Evolutionary conservation across 495 filamentous ascomycete genomes (phyloP).

Genomic region (Neurospora sp.): DNA sequence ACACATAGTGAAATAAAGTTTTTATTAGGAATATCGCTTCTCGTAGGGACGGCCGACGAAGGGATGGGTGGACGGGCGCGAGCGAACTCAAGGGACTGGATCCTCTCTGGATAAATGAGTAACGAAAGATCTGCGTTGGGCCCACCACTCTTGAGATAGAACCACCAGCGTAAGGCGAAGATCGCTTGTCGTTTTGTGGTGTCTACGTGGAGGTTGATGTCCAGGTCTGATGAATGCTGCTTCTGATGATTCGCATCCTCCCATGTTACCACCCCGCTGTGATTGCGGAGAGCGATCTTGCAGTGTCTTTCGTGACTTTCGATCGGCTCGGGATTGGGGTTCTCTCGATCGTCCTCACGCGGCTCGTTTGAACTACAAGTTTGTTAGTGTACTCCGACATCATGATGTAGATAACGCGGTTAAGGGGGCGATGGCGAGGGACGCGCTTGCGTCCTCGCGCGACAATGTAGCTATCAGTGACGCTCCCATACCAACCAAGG

Average conservation of each 20-base stretch:
- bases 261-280: not conserved
- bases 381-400: not conserved
- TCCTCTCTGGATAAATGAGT: too few species aligned
- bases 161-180: too few species aligned
- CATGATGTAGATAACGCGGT: not conserved
- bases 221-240: conserved; percentile 1
- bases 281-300: not conserved
- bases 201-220: not conserved
- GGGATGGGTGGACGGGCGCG: too few species aligned
- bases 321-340: not conserved
- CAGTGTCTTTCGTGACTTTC: not conserved
- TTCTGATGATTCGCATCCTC: not conserved
- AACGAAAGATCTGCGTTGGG: too few species aligned
- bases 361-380: conserved; percentile 3
- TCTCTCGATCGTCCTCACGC: not conserved
- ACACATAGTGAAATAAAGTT: too few species aligned
- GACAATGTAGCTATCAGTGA: not conserved
- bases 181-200: not conserved
- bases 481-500: too few species aligned
- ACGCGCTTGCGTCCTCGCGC: not conserved
- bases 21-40: too few species aligned
- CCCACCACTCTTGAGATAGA: too few species aligned
- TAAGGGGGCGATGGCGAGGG: not conserved
- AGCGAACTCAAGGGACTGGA: too few species aligned
- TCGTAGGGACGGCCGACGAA: too few species aligned